A percentile compares a stretch with the other conserved stretches of the same genome.
Evolutionary conservation across 177 flowering plant genomes (phyloP).

Genomic region (Tripterygium wilfordii): DNA sequence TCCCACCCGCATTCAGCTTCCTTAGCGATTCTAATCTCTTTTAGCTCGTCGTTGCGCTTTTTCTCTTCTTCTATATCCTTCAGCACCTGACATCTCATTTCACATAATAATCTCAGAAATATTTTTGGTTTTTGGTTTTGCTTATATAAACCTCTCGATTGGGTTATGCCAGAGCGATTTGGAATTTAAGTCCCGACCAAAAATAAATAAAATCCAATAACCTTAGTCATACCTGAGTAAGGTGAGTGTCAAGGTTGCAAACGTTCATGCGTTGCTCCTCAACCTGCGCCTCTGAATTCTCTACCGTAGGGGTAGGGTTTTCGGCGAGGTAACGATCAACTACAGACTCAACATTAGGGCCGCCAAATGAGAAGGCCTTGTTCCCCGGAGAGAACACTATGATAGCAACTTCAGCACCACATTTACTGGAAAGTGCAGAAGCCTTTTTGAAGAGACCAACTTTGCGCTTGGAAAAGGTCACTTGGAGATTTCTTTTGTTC

Average conservation of each 20-base stretch:
- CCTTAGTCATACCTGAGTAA: neutral
- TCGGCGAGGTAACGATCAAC: neutral
- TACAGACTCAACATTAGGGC: neutral
- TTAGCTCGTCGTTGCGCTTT: constrained; percentile 16
- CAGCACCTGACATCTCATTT: too few species aligned
- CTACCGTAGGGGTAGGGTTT: neutral
- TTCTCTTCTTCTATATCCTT: constrained; percentile 14
- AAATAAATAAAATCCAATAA: too few species aligned
- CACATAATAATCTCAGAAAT: too few species aligned
- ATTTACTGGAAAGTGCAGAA: constrained; percentile 8
- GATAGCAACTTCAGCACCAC: constrained; percentile 12
- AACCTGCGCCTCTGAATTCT: neutral
- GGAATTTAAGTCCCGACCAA: too few species aligned
- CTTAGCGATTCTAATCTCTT: neutral
- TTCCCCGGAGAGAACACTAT: constrained; percentile 6
- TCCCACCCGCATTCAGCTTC: constrained; percentile 17
- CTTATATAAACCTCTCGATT: too few species aligned
- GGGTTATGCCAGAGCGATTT: too few species aligned
- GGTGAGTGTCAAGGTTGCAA: neutral
- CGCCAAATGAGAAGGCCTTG: constrained; percentile 1
- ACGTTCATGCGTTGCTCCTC: constrained; percentile 5
- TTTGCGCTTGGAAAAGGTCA: constrained; percentile 10
- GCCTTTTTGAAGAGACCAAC: constrained; percentile 15
- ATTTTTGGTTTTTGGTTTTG: too few species aligned
- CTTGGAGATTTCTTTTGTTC: constrained; percentile 5